Percentiles rank a stretch among this genome's conserved stretches.
Evolutionary conservation across 345 rosid genomes (phyloP).

Genomic region (Rhodamnia rubescens): DNA sequence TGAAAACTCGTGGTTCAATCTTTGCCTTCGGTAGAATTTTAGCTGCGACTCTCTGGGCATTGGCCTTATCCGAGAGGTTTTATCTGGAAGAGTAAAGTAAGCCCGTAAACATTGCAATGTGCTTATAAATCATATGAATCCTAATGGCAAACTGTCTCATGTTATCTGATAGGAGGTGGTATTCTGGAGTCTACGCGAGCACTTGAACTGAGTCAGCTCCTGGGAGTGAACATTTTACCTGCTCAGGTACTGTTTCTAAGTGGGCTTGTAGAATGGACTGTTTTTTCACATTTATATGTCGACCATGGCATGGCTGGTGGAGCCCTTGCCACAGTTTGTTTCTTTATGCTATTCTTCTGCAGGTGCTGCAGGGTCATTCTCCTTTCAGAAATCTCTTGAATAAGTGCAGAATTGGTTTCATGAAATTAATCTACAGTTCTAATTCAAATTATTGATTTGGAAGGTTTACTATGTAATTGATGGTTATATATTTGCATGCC

Average conservation of each 20-base stretch:
- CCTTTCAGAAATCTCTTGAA: conserved; percentile 51
- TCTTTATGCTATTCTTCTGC: conserved; percentile 5
- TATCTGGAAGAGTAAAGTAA: neutral
- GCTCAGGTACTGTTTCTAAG: conserved; percentile 33
- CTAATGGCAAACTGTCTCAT: neutral
- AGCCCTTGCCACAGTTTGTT: neutral
- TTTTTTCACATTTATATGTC: neutral
- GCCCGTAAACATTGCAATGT: neutral
- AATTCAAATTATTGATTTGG: neutral
- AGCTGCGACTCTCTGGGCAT: neutral
- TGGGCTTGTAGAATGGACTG: neutral
- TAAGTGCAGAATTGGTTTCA: conserved; percentile 17
- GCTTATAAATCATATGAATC: neutral
- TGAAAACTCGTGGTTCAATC: neutral
- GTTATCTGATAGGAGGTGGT: conserved; percentile 56
- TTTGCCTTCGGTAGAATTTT: neutral
- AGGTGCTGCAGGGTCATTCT: conserved; percentile 83
- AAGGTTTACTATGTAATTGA: neutral
- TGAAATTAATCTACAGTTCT: neutral
- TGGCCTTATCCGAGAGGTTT: neutral
- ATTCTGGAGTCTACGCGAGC: conserved; percentile 65
- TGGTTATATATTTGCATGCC: neutral
- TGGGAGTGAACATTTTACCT: conserved; percentile 45
- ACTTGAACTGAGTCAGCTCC: conserved; percentile 44
- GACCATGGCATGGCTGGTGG: neutral